Evolutionary conservation across 2,329 filamentous ascomycete genomes (phyloP).

Genomic region (Colletotrichum sp.): DNA sequence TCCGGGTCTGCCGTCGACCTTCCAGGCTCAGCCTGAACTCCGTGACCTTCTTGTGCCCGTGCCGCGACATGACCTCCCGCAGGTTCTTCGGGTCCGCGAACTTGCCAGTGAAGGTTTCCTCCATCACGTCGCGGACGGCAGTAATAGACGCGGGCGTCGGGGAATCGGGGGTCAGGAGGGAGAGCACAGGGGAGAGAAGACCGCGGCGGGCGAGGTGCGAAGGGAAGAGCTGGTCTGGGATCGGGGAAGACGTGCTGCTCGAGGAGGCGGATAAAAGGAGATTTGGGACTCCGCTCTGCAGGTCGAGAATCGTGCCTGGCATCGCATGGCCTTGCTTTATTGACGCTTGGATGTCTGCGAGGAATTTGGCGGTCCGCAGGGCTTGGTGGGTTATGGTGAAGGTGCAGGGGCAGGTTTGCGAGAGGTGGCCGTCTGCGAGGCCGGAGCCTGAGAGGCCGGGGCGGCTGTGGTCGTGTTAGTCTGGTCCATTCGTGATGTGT

Average conservation of each 20-base stretch:
- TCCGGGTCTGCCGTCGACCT: conserved; percentile 36
- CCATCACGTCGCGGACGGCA: not conserved
- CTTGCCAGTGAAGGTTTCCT: conserved; percentile 19
- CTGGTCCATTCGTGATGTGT: accelerated
- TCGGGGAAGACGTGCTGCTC: not conserved
- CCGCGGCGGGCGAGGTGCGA: conserved; percentile 11
- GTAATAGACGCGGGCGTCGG: not conserved
- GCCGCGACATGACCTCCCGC: not conserved
- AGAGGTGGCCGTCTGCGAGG: conserved; percentile 57
- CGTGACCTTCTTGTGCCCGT: not conserved
- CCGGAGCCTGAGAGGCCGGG: conserved; percentile 45
- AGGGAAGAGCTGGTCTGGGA: conserved; percentile 17
- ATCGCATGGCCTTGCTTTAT: conserved; percentile 52
- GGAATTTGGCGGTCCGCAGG: conserved; percentile 63
- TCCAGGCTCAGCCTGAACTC: conserved; percentile 18
- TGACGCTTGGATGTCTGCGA: conserved; percentile 54
- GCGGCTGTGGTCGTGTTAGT: conserved; percentile 17
- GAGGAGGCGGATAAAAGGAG: not conserved
- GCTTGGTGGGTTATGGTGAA: conserved; percentile 55
- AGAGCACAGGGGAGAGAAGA: not conserved
- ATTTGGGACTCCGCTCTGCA: conserved; percentile 40
- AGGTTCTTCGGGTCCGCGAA: conserved; percentile 11
- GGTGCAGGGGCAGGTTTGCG: conserved; percentile 52
- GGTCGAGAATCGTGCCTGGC: conserved; percentile 63
- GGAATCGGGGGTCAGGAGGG: not conserved